phyloP scores from a whole-genome alignment of 345 rosid species.

The Pelargonium nanum region DNA sequence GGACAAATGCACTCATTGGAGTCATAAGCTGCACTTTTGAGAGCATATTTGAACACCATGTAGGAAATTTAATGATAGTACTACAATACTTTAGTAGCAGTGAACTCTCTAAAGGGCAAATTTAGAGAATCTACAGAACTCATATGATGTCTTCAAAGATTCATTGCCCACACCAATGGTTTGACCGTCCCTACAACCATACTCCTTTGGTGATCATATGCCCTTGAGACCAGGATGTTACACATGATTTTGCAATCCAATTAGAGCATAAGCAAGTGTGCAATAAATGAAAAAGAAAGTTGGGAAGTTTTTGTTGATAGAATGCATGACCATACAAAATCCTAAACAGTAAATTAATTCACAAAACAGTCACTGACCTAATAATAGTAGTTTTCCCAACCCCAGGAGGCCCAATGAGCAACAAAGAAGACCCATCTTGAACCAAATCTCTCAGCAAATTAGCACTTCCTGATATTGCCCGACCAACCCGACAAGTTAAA shows the following conservation, averaged over 20 bases:
- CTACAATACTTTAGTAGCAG: background rate
- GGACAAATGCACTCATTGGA: background rate
- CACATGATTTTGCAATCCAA: no score
- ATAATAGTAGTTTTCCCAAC: constrained; percentile 94
- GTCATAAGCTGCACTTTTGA: background rate
- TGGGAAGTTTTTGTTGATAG: no score
- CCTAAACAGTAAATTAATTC: background rate
- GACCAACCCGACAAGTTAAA: constrained; percentile 88
- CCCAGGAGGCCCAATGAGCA: constrained; percentile 94
- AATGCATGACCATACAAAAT: no score
- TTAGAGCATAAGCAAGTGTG: no score
- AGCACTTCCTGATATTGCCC: constrained; percentile 74
- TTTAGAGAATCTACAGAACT: background rate
- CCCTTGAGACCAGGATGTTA: no score
- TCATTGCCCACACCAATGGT: no score
- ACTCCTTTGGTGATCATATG: no score
- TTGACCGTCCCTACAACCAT: no score
- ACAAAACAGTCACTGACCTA: constrained; percentile 32
- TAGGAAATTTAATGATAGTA: no score
- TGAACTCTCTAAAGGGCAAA: background rate
- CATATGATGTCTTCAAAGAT: background rate
- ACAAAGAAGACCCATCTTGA: constrained; percentile 63
- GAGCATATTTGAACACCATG: background rate
- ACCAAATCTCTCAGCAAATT: constrained; percentile 64
- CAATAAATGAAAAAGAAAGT: no score